These are phyloP conservation scores for Paxillus involutus DNA, from an alignment of 768 basidiomycete species.

Conservation along the genomic window DNA sequence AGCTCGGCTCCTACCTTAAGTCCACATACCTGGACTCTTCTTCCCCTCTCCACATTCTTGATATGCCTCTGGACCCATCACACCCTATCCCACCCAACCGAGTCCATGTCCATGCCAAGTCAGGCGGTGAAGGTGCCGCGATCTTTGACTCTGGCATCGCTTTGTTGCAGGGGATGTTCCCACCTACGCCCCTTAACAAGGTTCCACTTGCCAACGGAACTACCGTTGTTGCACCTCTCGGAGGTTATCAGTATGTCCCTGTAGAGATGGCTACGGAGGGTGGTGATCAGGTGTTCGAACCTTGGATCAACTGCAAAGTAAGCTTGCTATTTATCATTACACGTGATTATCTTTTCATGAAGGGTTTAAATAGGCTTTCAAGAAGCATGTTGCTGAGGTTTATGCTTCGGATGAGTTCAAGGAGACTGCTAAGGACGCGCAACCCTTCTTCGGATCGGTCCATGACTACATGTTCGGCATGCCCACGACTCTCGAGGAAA, in stretches of 20 bases:
- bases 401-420: conserved; percentile 67
- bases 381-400: conserved; percentile 62
- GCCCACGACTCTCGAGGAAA: conserved; percentile 60
- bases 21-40: conserved; percentile 64
- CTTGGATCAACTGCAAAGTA: conserved; percentile 67
- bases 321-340: conserved; percentile 29
- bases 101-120: conserved; percentile 77
- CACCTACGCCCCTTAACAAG: conserved; percentile 67
- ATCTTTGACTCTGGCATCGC: conserved; percentile 86
- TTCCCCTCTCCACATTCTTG: conserved; percentile 67
- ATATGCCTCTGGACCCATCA: conserved; percentile 58
- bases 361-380: conserved; percentile 48
- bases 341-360: conserved; percentile 32
- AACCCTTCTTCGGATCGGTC: conserved; percentile 61
- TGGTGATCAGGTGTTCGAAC: conserved; percentile 78
- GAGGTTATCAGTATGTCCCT: conserved; percentile 86
- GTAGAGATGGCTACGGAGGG: conserved; percentile 49
- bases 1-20: conserved; percentile 61
- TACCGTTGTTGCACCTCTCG: conserved; percentile 69
- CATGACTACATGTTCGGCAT: conserved; percentile 72
- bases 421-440: conserved; percentile 50
- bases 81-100: conserved; percentile 63
- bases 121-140: conserved; percentile 75
- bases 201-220: conserved; percentile 78
- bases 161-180: conserved; percentile 80